phyloP scores from a whole-genome alignment of 345 rosid genomes.

The Corchorus olitorius region DNA sequence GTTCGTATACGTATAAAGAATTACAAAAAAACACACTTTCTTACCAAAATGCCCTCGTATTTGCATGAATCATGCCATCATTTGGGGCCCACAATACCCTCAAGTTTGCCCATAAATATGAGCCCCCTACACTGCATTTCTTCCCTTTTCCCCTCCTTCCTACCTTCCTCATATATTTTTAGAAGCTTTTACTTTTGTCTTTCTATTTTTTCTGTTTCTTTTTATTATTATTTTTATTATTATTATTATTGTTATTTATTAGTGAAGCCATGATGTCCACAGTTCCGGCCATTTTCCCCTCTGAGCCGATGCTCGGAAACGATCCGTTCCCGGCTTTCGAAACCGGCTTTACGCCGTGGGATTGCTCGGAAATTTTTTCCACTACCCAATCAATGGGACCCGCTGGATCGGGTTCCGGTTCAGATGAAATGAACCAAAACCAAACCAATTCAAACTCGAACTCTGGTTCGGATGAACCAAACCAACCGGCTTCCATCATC shows the following conservation, averaged over 20 bases:
- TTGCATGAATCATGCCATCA: neutral
- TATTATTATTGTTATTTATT: neutral
- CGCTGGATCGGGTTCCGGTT: slow-evolving; percentile 36
- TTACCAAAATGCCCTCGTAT: slow-evolving; percentile 32
- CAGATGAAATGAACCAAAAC: slow-evolving; percentile 44
- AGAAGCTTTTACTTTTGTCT: slow-evolving; percentile 8
- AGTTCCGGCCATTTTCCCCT: slow-evolving; percentile 41
- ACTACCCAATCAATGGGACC: slow-evolving; percentile 39
- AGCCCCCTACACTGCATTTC: slow-evolving; percentile 62
- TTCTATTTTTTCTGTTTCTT: neutral
- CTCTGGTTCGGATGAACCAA: slow-evolving; percentile 42
- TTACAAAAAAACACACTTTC: neutral
- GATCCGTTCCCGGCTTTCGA: slow-evolving; percentile 45
- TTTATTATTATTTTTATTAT: neutral
- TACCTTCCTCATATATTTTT: slow-evolving; percentile 35
- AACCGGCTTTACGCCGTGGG: slow-evolving; percentile 64
- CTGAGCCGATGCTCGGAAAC: slow-evolving; percentile 40
- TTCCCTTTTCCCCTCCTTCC: slow-evolving; percentile 86
- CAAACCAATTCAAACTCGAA: slow-evolving; percentile 37
- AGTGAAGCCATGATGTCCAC: slow-evolving; percentile 52
- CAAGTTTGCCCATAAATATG: slow-evolving; percentile 53
- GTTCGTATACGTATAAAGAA: neutral
- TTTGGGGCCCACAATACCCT: slow-evolving; percentile 24
- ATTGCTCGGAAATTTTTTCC: slow-evolving; percentile 42
- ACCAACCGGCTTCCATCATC: slow-evolving; percentile 23